Evolutionary conservation across 768 basidiomycete species (phyloP).

Genomic region (Leccinum sublutescens): DNA sequence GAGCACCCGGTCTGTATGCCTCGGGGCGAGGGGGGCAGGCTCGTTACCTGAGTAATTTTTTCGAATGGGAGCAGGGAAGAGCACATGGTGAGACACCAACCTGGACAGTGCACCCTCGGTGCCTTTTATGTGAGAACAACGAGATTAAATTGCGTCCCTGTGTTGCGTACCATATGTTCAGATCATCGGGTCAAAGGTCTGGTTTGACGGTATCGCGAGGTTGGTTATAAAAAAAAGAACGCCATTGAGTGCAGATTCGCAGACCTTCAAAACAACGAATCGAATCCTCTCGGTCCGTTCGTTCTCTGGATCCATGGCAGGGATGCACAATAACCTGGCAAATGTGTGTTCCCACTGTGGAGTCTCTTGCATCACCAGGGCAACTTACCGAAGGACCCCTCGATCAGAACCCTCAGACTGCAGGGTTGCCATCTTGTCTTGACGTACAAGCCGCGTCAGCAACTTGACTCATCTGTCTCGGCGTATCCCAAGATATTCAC

Average conservation of each 20-base stretch:
- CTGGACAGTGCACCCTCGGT: not conserved
- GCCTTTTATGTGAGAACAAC: not conserved
- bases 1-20: not conserved
- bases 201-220: too few species aligned
- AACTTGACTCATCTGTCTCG: constrained; percentile 20
- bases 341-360: constrained; percentile 8
- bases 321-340: not conserved
- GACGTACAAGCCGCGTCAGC: constrained; percentile 23
- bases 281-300: not conserved
- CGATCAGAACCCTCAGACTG: constrained; percentile 15
- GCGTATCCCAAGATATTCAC: constrained; percentile 2
- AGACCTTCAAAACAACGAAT: not conserved
- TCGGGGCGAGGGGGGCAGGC: not conserved
- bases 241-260: too few species aligned
- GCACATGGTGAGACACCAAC: not conserved
- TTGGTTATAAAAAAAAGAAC: too few species aligned
- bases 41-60: not conserved
- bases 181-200: too few species aligned
- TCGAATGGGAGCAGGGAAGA: not conserved
- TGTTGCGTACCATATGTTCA: too few species aligned
- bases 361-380: not conserved
- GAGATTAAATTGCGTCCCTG: not conserved
- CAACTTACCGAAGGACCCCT: constrained; percentile 1
- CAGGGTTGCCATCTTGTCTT: constrained; percentile 9
- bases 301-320: not conserved